Base-by-base conservation (phyloP, 805 yeast species). In the Pichia rugopelliculosa region DNA sequence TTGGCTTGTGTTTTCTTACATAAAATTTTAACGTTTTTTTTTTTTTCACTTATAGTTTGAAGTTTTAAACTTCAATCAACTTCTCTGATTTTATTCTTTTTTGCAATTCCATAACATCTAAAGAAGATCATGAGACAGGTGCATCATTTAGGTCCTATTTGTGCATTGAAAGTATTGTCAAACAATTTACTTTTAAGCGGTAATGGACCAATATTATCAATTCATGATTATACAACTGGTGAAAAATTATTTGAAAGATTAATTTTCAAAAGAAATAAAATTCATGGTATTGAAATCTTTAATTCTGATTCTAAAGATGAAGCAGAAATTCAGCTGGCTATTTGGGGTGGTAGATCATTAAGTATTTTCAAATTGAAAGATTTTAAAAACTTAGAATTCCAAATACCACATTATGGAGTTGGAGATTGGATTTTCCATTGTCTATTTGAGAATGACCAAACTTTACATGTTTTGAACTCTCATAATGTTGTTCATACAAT, bases 381-480 rank as follows among this genome's bases (percentile, higher is more conserved):
- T n/a, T 46, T 70, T 36, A 56, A 64, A 13, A 44, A 52, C 23
- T 42, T 36, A 1, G 21, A 20, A 25, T 44, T 56, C 9, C 46
- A 50, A 0, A 30, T 59, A 3, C 52, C 58, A n/a, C 86, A 84
- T 54, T 70, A 67, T 46, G 73, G 75, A 33, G 67, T 79, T 39
- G 77, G 79, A 48, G 97, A 91, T 63, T 90, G 98, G 96, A 80
- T 93, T 44, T 73, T 80, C 37, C 67, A 81, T 18, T 75, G 77
- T 21, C 79, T 72, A 46, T 82, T 85, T 55, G 63, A 60, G 27
- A 59, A 65, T 15, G 62, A 63, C 2, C 54, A 64, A 0, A 59
- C 67, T 7, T 59, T 81, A 2, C 78, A 69, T 54, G 58, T 88
- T 17, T 71, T 89, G 45, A 87, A 90, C 0, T 87, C 96, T 3